These are phyloP conservation scores for Sclerotinia borealis DNA, from an alignment of 2,329 filamentous ascomycete species.

Conservation along the genomic window DNA sequence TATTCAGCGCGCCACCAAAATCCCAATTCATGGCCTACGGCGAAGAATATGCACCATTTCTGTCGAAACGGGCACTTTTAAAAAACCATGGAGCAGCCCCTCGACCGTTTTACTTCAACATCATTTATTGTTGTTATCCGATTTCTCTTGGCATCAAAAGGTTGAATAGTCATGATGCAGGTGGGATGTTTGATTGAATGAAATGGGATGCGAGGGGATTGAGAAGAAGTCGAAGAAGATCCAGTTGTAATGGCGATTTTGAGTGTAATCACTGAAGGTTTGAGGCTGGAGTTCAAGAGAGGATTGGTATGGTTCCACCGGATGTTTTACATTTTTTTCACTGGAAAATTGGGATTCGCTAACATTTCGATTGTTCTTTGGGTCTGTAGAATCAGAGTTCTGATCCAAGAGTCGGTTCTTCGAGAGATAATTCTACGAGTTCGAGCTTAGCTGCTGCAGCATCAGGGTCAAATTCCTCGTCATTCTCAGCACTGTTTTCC, in stretches of 20 bases:
- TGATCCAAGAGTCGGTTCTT: slow-evolving; percentile 41
- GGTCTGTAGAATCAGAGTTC: slow-evolving; percentile 15
- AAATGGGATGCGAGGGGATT: not conserved
- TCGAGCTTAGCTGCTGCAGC: slow-evolving; percentile 31
- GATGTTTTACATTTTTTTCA: not conserved
- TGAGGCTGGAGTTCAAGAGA: slow-evolving; percentile 9
- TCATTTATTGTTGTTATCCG: not conserved
- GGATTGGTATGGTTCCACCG: not conserved
- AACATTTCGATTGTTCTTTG: not conserved
- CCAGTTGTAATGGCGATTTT: not conserved
- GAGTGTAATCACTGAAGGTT: not conserved
- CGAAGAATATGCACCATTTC: not conserved
- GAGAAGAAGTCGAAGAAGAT: not conserved
- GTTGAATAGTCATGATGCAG: not conserved
- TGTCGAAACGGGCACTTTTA: not conserved
- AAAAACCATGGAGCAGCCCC: not conserved
- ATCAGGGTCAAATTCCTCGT: slow-evolving; percentile 37
- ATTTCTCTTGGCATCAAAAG: not conserved
- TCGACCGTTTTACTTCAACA: not conserved
- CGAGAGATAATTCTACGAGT: slow-evolving; percentile 36
- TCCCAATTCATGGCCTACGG: slow-evolving; percentile 2
- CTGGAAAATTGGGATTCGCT: not conserved
- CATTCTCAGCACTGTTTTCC: slow-evolving; percentile 38
- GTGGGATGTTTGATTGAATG: not conserved
- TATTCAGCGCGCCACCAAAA: slow-evolving; percentile 7